Evolutionary conservation across 1,284 basidiomycete species (phyloP).

Genomic region (Crepidotus sp.): DNA sequence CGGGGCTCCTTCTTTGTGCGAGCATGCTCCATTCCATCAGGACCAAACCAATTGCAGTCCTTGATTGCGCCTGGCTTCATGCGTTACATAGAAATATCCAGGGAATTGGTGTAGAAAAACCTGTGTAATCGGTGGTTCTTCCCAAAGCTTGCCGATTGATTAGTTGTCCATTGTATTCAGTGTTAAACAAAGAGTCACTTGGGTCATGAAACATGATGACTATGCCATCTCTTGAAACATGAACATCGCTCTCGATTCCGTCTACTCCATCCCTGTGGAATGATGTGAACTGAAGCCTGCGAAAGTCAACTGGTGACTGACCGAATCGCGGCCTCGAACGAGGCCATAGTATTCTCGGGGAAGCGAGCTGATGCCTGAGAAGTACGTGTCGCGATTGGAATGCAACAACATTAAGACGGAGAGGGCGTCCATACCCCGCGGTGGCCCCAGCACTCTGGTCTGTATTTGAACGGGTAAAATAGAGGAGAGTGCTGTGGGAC

Average conservation of each 20-base stretch:
- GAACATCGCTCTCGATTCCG: conserved; percentile 67
- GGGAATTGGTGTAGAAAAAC: conserved; percentile 11
- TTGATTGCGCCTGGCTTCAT: conserved; percentile 26
- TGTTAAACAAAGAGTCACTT: conserved; percentile 25
- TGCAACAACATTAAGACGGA: neutral
- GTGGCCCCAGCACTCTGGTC: conserved; percentile 66
- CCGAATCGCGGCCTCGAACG: conserved; percentile 56
- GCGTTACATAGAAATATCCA: neutral
- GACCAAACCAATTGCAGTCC: conserved; percentile 40
- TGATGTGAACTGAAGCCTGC: neutral
- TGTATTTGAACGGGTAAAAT: neutral
- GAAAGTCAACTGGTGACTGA: neutral
- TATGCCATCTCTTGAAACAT: conserved; percentile 60
- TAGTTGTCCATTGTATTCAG: neutral
- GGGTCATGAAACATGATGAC: conserved; percentile 73
- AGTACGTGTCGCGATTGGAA: conserved; percentile 1
- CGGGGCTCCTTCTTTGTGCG: conserved; percentile 52
- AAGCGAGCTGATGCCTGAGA: conserved; percentile 51
- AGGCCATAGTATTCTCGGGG: conserved; percentile 60
- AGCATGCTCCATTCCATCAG: conserved; percentile 50
- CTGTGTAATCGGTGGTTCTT: conserved; percentile 34
- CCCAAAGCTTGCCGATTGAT: conserved; percentile 26
- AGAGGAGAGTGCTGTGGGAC: neutral
- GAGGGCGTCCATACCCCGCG: conserved; percentile 43
- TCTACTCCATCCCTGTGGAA: conserved; percentile 49